Base-by-base conservation (phyloP, 306 rosid genomes). In the Castanospermum australe region DNA sequence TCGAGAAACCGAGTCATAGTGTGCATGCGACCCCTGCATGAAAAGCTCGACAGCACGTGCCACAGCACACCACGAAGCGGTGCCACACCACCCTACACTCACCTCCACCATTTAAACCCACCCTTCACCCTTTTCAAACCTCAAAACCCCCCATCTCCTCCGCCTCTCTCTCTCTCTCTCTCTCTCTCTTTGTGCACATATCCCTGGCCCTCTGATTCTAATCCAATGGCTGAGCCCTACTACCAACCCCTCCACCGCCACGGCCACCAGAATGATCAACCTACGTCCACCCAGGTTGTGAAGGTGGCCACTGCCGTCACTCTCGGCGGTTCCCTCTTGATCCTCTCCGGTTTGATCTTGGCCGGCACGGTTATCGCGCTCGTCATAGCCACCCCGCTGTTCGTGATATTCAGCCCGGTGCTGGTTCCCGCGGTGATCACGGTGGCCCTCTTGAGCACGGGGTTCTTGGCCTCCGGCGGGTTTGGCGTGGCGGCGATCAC, bases 371-470 rank as follows among this genome's bases (percentile, higher is more conserved):
- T 92, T 14, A 84, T 94, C 0, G 87, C 79, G 0, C 79, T 94
- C 24, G 85, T 97, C 48, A 22, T 90, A 0, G 86, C 70, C 0
- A 92, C 94, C 0, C 99, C 97, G 0, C 79, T 94, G 52, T 82
- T 94, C 0, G 92, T 92, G 20, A 76, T 94, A n/a, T 94, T 92
- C 89, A 94, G 99, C 9, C 99, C 97, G 0, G 94, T 92, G 20
- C 86, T 94, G 0, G 88, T 94, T 0, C 97, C 99, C 0, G 92
- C 99, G 0, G 71, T 82, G 18, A 75, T 87, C 7, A 22, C 89
- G 0, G 82, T 79, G 3, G 68, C 82, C 0, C 81, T 94, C 0
- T 14, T 94, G 14, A 24, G 78, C 8, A 4, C 73, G 2, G 99
- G 99, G 36, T 94, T 94, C 77, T 47, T 92, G 47, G 75, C 90